A percentile compares a stretch with the other conserved stretches of the same genome.
These are phyloP conservation scores for Aplosporella prunicola DNA, from an alignment of 2,329 filamentous ascomycete genomes.

Conservation along the genomic window DNA sequence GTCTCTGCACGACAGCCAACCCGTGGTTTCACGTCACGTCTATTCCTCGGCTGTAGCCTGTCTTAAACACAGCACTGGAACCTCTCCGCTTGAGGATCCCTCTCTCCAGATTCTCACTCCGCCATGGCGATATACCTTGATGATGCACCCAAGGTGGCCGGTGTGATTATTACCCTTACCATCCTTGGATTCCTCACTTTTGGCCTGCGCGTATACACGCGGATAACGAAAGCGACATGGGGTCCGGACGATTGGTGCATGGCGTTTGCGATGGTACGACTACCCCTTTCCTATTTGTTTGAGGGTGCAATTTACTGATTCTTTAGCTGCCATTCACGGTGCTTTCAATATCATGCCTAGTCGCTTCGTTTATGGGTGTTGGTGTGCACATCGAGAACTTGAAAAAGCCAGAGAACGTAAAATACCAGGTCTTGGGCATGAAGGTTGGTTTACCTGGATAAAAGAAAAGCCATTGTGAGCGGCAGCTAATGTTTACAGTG, in stretches of 20 bases:
- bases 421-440: slow-evolving; percentile 16
- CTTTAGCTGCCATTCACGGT: slow-evolving; percentile 18
- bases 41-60: too few relatives aligned
- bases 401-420: slow-evolving; percentile 12
- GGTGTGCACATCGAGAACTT: slow-evolving; percentile 22
- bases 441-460: slow-evolving; percentile 8
- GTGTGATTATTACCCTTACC: slow-evolving; percentile 15
- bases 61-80: too few relatives aligned
- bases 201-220: slow-evolving; percentile 15
- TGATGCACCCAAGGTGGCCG: slow-evolving; percentile 15
- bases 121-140: slow-evolving; percentile 8
- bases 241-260: slow-evolving; percentile 25
- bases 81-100: too few relatives aligned
- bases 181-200: slow-evolving; percentile 14
- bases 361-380: slow-evolving; percentile 24
- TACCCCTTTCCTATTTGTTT: background rate
- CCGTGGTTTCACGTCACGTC: too few relatives aligned
- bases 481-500: slow-evolving; percentile 17
- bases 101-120: too few relatives aligned
- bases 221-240: slow-evolving; percentile 16
- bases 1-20: too few relatives aligned
- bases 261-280: slow-evolving; percentile 13
- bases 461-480: slow-evolving; percentile 2
- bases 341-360: slow-evolving; percentile 20
- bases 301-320: slow-evolving; percentile 4